Conservation (phyloP, 169 alveolate genomes). For the Perkinsus marinus region DNA sequence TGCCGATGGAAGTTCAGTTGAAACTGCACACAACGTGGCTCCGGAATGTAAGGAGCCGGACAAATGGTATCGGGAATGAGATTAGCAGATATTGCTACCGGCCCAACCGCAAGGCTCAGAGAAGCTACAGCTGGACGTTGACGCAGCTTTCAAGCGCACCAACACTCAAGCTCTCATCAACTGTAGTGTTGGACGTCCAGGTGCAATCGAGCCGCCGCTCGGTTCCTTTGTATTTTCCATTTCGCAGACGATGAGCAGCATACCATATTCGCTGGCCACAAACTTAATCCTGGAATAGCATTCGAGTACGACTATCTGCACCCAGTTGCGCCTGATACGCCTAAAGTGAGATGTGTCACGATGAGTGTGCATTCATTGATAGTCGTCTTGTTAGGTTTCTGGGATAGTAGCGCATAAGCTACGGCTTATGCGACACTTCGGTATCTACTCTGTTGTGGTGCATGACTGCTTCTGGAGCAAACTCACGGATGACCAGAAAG, state of each 20-base stretch:
- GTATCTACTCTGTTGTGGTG: slow-evolving; percentile 14
- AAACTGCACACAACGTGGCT: slow-evolving; percentile 58
- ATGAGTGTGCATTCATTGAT: not conserved
- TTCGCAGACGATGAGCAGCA: slow-evolving; percentile 53
- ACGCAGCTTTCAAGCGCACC: slow-evolving; percentile 47
- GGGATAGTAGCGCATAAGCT: slow-evolving; percentile 50
- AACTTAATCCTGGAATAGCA: slow-evolving; percentile 27
- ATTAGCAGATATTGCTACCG: not conserved
- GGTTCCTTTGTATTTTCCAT: not conserved
- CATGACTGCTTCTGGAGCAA: slow-evolving; percentile 40
- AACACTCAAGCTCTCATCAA: slow-evolving; percentile 46
- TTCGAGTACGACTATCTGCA: slow-evolving; percentile 56
- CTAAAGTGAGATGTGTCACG: slow-evolving; percentile 2
- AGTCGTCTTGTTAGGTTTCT: slow-evolving; percentile 8
- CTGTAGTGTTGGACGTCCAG: slow-evolving; percentile 58
- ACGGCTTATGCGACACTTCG: slow-evolving; percentile 49
- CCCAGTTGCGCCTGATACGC: slow-evolving; percentile 22
- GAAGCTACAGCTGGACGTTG: slow-evolving; percentile 56
- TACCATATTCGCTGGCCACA: slow-evolving; percentile 58
- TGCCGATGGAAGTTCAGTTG: slow-evolving; percentile 52
- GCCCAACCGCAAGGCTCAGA: slow-evolving; percentile 45
- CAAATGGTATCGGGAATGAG: not conserved
- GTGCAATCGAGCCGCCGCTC: not conserved
- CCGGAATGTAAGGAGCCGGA: slow-evolving; percentile 53
- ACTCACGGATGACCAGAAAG: slow-evolving; percentile 42